phyloP scores from a whole-genome alignment of 2,329 filamentous ascomycete species.

The Paracamarosporium sp. region DNA sequence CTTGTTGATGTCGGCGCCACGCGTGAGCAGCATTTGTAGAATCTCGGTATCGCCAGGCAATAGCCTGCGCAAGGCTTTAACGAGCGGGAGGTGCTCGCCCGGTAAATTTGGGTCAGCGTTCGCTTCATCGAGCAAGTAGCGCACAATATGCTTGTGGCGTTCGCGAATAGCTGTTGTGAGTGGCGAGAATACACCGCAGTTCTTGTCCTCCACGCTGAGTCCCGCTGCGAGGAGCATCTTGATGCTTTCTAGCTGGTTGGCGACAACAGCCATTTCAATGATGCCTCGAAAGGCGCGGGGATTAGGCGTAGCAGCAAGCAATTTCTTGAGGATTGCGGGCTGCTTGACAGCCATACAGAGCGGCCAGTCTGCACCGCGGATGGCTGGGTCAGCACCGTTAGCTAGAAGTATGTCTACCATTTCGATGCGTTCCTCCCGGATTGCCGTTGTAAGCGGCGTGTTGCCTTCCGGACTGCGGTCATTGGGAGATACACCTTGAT shows the following conservation, averaged over 20 bases:
- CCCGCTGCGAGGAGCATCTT: conserved; percentile 70
- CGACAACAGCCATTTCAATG: conserved; percentile 71
- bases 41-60: conserved; percentile 66
- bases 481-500: conserved; percentile 67
- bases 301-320: conserved; percentile 64
- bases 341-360: conserved; percentile 71
- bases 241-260: conserved; percentile 71
- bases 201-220: conserved; percentile 73
- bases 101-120: conserved; percentile 71
- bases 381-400: conserved; percentile 66
- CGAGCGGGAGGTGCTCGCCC: conserved; percentile 73
- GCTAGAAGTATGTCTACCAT: conserved; percentile 65
- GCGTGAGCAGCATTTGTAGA: conserved; percentile 67
- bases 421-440: conserved; percentile 65
- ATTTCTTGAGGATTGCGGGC: conserved; percentile 64
- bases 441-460: conserved; percentile 71
- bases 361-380: conserved; percentile 74
- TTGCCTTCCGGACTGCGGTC: conserved; percentile 64
- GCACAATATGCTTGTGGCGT: conserved; percentile 65
- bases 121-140: conserved; percentile 66
- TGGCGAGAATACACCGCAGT: conserved; percentile 74
- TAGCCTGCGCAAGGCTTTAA: conserved; percentile 70
- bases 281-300: conserved; percentile 70
- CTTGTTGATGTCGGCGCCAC: conserved; percentile 72
- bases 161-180: conserved; percentile 73